Percentiles rank a stretch among this genome's conserved stretches.
Conservation (phyloP, 768 basidiomycete genomes). For the Lepiota venenata region DNA sequence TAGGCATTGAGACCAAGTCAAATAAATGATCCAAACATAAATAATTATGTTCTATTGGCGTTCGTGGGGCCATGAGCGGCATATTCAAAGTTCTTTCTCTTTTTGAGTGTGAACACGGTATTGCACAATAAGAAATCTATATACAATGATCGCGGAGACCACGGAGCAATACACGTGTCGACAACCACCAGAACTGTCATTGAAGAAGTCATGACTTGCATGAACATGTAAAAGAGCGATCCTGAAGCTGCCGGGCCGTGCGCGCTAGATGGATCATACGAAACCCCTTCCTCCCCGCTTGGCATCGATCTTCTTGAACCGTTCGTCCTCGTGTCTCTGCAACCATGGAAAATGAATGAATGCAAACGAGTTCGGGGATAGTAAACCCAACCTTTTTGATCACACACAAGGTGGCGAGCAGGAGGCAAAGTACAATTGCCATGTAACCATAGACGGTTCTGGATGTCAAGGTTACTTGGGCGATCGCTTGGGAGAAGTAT, state of each 20-base stretch:
- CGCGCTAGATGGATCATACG: slow-evolving; percentile 41
- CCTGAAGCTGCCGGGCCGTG: background rate
- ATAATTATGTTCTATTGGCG: no score
- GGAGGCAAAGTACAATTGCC: slow-evolving; percentile 69
- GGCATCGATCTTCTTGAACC: slow-evolving; percentile 86
- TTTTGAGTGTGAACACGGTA: background rate
- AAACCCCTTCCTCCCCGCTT: slow-evolving; percentile 88
- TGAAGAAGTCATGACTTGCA: slow-evolving; percentile 5
- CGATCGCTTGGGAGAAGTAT: background rate
- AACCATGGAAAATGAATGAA: slow-evolving; percentile 1
- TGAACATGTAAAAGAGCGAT: background rate
- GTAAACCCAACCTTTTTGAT: slow-evolving; percentile 62
- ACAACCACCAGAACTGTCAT: background rate
- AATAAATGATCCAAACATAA: background rate
- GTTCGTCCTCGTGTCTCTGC: slow-evolving; percentile 75
- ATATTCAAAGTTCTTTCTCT: background rate
- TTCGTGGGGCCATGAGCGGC: no score
- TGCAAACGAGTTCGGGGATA: background rate
- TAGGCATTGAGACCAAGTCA: slow-evolving; percentile 28
- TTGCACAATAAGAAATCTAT: slow-evolving; percentile 6
- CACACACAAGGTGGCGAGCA: slow-evolving; percentile 81
- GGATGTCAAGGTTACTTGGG: slow-evolving; percentile 9
- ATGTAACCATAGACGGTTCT: slow-evolving; percentile 81
- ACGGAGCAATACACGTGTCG: background rate
- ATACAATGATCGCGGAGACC: background rate